Conservation (phyloP, 768 basidiomycete genomes). For the Boletus subparvulus region DNA sequence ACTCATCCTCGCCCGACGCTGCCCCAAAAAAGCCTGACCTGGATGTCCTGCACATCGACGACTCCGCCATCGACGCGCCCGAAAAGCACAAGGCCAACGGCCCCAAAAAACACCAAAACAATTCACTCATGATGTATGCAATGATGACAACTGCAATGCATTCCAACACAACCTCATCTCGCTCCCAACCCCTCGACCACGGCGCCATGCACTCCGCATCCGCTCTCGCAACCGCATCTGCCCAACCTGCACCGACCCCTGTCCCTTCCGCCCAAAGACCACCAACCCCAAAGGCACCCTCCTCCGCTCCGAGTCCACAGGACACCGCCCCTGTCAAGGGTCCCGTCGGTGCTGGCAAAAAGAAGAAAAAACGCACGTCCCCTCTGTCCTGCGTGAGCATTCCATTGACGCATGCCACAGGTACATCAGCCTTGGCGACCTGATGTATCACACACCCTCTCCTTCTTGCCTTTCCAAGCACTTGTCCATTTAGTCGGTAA, state of each 20-base stretch:
- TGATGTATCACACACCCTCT: slow-evolving; percentile 8
- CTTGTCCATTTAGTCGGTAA: neutral
- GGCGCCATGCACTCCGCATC: slow-evolving; percentile 29
- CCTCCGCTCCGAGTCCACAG: slow-evolving; percentile 40
- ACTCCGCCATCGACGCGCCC: slow-evolving; percentile 13
- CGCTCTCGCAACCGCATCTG: slow-evolving; percentile 23
- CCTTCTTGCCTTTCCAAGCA: neutral
- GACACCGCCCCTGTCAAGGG: slow-evolving; percentile 47
- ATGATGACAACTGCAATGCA: slow-evolving; percentile 79
- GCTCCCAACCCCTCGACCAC: slow-evolving; percentile 30
- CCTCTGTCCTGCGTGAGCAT: neutral
- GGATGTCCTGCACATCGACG: slow-evolving; percentile 29
- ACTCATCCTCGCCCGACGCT: slow-evolving; percentile 46
- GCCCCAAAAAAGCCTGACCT: slow-evolving; percentile 39
- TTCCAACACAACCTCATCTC: slow-evolving; percentile 53
- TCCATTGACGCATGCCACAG: slow-evolving; percentile 13
- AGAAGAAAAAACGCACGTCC: slow-evolving; percentile 72
- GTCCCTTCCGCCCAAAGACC: slow-evolving; percentile 33
- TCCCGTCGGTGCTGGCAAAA: slow-evolving; percentile 55
- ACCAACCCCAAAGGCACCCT: slow-evolving; percentile 33
- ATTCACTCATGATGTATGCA: slow-evolving; percentile 66
- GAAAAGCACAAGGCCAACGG: slow-evolving; percentile 28
- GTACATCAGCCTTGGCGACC: slow-evolving; percentile 24
- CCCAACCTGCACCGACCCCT: slow-evolving; percentile 33
- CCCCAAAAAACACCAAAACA: slow-evolving; percentile 65